Base-by-base conservation (phyloP, 2,329 filamentous ascomycete genomes). In the Fulvia fulva region DNA sequence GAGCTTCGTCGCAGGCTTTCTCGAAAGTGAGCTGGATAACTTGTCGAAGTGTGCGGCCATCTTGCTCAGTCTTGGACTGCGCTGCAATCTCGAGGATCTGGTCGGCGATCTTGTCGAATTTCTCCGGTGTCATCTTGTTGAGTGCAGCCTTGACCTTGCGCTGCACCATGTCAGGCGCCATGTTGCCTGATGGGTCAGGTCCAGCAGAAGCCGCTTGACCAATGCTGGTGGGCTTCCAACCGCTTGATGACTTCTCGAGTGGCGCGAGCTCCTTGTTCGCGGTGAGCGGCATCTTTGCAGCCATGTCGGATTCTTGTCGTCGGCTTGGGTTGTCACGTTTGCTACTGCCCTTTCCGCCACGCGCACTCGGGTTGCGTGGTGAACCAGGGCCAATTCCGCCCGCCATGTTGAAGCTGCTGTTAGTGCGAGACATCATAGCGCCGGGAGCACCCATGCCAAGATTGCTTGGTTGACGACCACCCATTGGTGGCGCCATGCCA, bases 111-210 rank as follows among this genome's bases (percentile, higher is more conserved):
- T 88, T 91, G 73, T 96, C 92, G 70, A 99, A 99, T 73, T 97
- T 99, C 78, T 99, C 94, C 0, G 94, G 94, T 0, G 94, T 97
- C 94, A 99, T 97, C 88, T 99, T 99, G 86, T 99, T 99, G 70
- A 99, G 81, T 61, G 90, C 90, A 64, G 91, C 89, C 87, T 99
- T 99, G 74, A 99, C 94, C 87, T 99, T 99, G 68, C 93, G 88
- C 80, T 99, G 94, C 58, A 99, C 94, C 81, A 94, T 86, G 68
- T 93, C 90, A 23, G 94, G 93, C 65, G 95, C 86, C 78, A 97
- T 84, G 68, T 90, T 82, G 52, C 79, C 79, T 56, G 77, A 67
- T 54, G 71, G 78, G 62, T 78, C 79, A 66, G 78, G 75, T 30
- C 63, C 67, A 34, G 64, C 53, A 63, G 79, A 76, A 56, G 80